Base-by-base conservation (phyloP, 257 asterid species). In the Ophiorrhiza pumila region DNA sequence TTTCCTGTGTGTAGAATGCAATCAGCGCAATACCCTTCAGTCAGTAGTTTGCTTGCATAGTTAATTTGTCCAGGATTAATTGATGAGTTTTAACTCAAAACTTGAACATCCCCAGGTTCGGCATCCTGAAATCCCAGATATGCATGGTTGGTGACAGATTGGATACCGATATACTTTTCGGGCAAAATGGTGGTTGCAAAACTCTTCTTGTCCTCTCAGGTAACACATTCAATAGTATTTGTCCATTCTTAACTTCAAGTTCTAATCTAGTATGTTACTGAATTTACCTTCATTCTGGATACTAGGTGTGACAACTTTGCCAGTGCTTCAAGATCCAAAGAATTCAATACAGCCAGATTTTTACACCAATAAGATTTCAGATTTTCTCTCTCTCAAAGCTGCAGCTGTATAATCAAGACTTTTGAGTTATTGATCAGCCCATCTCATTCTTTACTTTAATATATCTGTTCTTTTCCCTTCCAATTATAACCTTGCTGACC, bases 61-160 rank as follows among this genome's bases (percentile, higher is more conserved):
- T 5, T 25, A 23, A 56, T 55, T 25, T 3, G 18, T 25, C 23
- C 11, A 37, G 65, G 31, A 41, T 4, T 55, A 11, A 15, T 41
- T 62, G 46, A 2, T 32, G 13, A 32, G 61, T 7, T 34, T 50
- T 13, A 66, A 74, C 42, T 60, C 63, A 49, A 50, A 56, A 46
- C 34, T 65, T 34, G 75, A 75, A 71, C 64, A 22, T 68, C 56
- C 27, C 81, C 88, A 94, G 97, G 85, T 94, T 94, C 71, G 81
- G 85, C 74, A 94, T 94, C 76, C 77, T 89, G 71, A 94, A 94
- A 78, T 91, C 99, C 32, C 97, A 94, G 80, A 94, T 91, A 81
- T 94, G 97, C 89, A 91, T 91, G 99, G 98, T 91, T 37, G 99
- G 98, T 17, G 97, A 91, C 82, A 88, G 99, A 80, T 83, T 94